These are phyloP conservation scores for Vickermania spadyakhi DNA, from an alignment of 208 protist genomes.

Conservation along the genomic window DNA sequence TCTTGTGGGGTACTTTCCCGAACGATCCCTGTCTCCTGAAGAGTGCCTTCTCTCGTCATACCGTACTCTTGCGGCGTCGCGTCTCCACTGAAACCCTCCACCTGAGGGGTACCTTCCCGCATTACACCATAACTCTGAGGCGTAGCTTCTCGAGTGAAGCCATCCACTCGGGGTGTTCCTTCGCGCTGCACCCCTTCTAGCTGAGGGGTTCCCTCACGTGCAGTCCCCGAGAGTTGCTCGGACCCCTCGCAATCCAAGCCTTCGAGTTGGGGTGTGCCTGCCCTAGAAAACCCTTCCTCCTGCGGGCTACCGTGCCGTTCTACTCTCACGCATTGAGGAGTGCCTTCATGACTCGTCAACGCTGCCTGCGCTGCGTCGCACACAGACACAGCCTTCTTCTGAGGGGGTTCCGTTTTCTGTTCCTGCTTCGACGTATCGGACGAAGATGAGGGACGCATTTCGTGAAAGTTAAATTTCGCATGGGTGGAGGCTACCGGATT, in stretches of 20 bases:
- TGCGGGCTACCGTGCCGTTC: neutral
- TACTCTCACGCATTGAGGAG: neutral
- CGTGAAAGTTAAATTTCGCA: no score
- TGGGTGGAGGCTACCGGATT: no score
- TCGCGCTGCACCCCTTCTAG: neutral
- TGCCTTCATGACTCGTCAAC: neutral
- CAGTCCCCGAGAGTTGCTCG: neutral
- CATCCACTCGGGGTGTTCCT: neutral
- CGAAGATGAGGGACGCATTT: no score
- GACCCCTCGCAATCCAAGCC: neutral
- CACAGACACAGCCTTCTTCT: no score
- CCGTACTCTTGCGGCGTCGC: neutral
- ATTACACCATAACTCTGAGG: neutral
- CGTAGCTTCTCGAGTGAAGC: neutral
- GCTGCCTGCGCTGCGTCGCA: no score
- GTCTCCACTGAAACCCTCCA: neutral
- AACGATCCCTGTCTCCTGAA: neutral
- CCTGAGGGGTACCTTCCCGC: neutral
- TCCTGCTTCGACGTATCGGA: no score
- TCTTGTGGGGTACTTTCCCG: neutral
- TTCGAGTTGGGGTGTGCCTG: neutral
- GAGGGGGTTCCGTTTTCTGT: no score
- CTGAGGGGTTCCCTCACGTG: neutral
- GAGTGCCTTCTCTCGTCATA: neutral
- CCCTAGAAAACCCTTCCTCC: neutral